Conservation (phyloP, 441 rosid species). For the Sinapis alba region DNA sequence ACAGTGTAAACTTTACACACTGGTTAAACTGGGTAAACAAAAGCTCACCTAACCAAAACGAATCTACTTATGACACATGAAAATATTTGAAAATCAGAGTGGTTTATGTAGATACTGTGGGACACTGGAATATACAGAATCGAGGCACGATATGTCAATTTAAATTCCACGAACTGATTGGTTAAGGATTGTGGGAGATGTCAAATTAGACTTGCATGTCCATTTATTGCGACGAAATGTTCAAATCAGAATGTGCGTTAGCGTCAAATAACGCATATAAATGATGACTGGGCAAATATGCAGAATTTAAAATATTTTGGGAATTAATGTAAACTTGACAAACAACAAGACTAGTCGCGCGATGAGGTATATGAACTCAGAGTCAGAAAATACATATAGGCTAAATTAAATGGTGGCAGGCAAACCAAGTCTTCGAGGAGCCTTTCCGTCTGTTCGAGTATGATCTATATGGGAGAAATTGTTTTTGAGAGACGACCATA, state of each 20-base stretch:
- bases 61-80: neutral
- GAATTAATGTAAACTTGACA: neutral
- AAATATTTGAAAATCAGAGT: neutral
- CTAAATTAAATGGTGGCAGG: too few relatives aligned
- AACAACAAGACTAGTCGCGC: neutral
- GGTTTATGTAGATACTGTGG: neutral
- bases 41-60: neutral
- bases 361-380: neutral
- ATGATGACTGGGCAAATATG: neutral
- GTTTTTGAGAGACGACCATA: too few relatives aligned
- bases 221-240: neutral
- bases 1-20: neutral
- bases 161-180: constrained; percentile 5
- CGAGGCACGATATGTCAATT: neutral
- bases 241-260: neutral
- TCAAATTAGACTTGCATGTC: neutral
- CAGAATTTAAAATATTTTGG: neutral
- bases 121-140: neutral
- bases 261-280: neutral
- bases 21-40: neutral
- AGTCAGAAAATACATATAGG: too few relatives aligned
- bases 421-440: too few relatives aligned
- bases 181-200: constrained; percentile 13
- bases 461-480: too few relatives aligned
- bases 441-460: too few relatives aligned